A percentile compares a stretch with the other conserved stretches of the same genome.
Evolutionary conservation across 176 grass and related monocot genomes (phyloP).

Genomic region (Areca catechu): DNA sequence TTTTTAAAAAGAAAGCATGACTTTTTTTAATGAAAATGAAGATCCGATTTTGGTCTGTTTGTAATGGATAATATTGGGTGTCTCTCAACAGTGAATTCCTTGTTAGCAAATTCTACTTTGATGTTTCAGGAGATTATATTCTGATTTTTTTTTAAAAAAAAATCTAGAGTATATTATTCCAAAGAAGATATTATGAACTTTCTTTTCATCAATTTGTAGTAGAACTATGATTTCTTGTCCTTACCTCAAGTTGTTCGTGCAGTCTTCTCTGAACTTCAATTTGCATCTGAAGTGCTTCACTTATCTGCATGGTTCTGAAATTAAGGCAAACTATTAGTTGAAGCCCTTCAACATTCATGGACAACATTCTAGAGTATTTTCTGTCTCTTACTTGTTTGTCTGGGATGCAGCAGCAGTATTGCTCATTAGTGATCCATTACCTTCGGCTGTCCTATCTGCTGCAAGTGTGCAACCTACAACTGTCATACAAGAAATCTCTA

Average conservation of each 20-base stretch:
- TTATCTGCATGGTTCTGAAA: constrained; percentile 63
- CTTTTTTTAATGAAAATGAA: no score
- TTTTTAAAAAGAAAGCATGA: no score
- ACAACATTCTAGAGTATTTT: neutral
- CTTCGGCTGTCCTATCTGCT: constrained; percentile 44
- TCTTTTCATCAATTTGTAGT: no score
- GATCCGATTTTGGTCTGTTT: no score
- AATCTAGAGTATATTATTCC: no score
- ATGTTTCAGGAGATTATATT: no score
- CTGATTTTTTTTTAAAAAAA: no score
- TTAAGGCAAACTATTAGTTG: neutral
- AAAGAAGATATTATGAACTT: no score
- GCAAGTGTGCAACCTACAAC: constrained; percentile 25
- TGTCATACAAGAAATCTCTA: constrained; percentile 10
- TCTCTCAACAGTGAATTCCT: no score
- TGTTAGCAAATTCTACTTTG: no score
- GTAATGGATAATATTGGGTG: no score
- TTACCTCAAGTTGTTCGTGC: constrained; percentile 87
- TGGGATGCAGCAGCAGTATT: constrained; percentile 32
- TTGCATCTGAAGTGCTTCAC: constrained; percentile 81
- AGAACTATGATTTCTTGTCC: neutral
- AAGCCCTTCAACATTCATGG: no score
- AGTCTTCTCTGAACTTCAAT: constrained; percentile 97
- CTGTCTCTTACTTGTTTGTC: constrained; percentile 45
- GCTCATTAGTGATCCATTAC: constrained; percentile 24